Evolutionary conservation across 1,284 basidiomycete species (phyloP).

Genomic region (Apiotrichum domesticum): DNA sequence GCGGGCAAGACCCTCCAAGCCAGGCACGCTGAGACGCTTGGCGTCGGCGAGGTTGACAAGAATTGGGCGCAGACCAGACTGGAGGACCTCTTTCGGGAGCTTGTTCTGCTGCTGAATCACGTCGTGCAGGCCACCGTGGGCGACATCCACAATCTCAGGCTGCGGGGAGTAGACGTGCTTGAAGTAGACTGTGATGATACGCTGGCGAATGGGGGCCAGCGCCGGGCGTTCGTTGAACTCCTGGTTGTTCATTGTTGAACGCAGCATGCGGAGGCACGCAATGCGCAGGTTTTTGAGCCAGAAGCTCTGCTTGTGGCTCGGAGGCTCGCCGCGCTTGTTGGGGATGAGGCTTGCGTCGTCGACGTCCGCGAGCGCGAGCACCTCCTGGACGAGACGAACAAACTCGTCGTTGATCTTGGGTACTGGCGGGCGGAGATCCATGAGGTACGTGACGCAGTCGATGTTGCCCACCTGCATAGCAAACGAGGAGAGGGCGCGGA

Average conservation of each 20-base stretch:
- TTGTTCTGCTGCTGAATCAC: constrained; percentile 85
- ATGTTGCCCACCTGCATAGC: constrained; percentile 97
- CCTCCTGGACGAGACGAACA: constrained; percentile 85
- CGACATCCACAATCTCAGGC: constrained; percentile 91
- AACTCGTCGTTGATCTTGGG: constrained; percentile 89
- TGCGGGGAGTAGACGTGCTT: constrained; percentile 94
- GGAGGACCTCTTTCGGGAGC: constrained; percentile 90
- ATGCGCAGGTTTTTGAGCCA: constrained; percentile 91
- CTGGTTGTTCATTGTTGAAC: constrained; percentile 88
- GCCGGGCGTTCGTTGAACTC: constrained; percentile 82
- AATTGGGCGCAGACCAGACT: constrained; percentile 91
- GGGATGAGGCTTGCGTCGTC: constrained; percentile 74
- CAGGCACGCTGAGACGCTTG: constrained; percentile 87
- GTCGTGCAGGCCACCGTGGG: constrained; percentile 86
- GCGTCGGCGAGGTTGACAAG: constrained; percentile 97
- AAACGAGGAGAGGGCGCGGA: constrained; percentile 93
- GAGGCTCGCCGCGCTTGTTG: constrained; percentile 54
- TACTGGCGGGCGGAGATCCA: constrained; percentile 74
- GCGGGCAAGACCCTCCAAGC: constrained; percentile 91
- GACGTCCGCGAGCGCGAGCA: constrained; percentile 89
- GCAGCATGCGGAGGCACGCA: constrained; percentile 86
- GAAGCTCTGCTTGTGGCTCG: constrained; percentile 69
- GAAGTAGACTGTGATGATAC: constrained; percentile 94
- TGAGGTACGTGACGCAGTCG: constrained; percentile 90
- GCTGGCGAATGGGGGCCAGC: constrained; percentile 64